Evolutionary conservation across 2,329 filamentous ascomycete genomes (phyloP), one percentile per base, ranked within the genome.

Genomic region (Talaromyces rugulosus): DNA sequence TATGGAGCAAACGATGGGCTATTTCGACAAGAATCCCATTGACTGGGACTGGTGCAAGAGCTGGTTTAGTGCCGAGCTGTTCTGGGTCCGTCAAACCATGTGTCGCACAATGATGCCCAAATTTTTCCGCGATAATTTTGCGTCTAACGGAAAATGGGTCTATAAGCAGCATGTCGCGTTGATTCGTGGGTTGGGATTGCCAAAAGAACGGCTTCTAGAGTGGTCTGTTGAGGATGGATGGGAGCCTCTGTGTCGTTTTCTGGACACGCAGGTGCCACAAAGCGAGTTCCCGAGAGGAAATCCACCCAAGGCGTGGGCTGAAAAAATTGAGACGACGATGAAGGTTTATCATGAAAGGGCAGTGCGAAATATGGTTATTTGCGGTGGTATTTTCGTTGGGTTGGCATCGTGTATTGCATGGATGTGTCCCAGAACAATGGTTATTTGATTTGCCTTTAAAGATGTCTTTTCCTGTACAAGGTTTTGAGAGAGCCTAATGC

Each of bases 221-320:
- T 72, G 68, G 70, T 60, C 55, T 11, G 69, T 70, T 6, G 66
- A 69, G 53, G 68, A 71, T 65, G 70, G 70, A 1, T 73, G 70
- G 70, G 69, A 59, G 47, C 67, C 67, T 28, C 51, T 74, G 28
- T 70, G 69, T 51, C 23, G 23, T 9, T 52, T 52, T 52, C 28
- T 52, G 27, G 31, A 33, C 11, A 33, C 31, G 7, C 31, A 33
- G 31, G 7, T 33, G 7, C 31, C 31, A 33, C 7, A 33, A 9
- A 33, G 31, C 11, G 7, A 2, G 31, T 33, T 33, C 9, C 31
- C 7, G 7, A 33, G 11, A 9, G 7, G 7, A 33, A 33, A 33
- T 33, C 31, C 31, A 33, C 31, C 7, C 1, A 33, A 33, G 31
- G 31, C 7, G 11, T 33, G 31, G 31, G 7, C 6, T 11, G 8